Percentiles rank a stretch among this genome's conserved stretches.
phyloP scores from a whole-genome alignment of 2,329 filamentous ascomycete species.

The Diplodia mutila region DNA sequence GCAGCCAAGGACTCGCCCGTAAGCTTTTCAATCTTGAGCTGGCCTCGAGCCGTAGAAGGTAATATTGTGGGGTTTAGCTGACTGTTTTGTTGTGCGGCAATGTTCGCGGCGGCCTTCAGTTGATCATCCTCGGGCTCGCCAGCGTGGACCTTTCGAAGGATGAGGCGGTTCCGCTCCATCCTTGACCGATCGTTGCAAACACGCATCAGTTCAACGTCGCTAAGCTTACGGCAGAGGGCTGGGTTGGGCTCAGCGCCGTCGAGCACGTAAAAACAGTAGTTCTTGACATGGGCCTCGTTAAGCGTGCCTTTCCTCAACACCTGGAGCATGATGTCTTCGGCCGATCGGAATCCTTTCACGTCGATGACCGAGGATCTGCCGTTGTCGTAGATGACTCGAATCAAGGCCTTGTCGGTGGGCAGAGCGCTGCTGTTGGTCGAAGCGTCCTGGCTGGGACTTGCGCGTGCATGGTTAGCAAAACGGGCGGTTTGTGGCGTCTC shows the following conservation, averaged over 20 bases:
- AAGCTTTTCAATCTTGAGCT: constrained; percentile 85
- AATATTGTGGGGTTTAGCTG: constrained; percentile 61
- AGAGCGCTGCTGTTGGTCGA: constrained; percentile 75
- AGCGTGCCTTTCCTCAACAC: constrained; percentile 86
- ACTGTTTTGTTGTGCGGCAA: constrained; percentile 80
- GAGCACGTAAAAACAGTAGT: constrained; percentile 96
- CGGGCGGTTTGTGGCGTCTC: constrained; percentile 53
- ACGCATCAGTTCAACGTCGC: constrained; percentile 85
- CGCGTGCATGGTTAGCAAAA: constrained; percentile 68
- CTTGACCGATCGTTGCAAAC: constrained; percentile 86
- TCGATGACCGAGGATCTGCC: constrained; percentile 93
- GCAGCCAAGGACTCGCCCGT: constrained; percentile 86
- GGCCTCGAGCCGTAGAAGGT: constrained; percentile 73
- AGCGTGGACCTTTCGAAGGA: constrained; percentile 87
- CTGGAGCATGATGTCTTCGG: constrained; percentile 89
- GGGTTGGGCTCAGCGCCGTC: constrained; percentile 83
- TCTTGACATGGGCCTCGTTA: constrained; percentile 87
- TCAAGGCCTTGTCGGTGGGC: constrained; percentile 83
- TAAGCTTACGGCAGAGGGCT: constrained; percentile 76
- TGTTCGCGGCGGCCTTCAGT: constrained; percentile 82
- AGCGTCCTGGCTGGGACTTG: constrained; percentile 82
- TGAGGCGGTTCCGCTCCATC: constrained; percentile 86
- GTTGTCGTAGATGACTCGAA: constrained; percentile 89
- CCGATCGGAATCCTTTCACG: constrained; percentile 86
- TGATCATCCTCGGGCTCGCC: constrained; percentile 88